A percentile compares a stretch with the other conserved stretches of the same genome.
Evolutionary conservation across 148 eudicot genomes (phyloP).

Genomic region (Talinum fruticosum): DNA sequence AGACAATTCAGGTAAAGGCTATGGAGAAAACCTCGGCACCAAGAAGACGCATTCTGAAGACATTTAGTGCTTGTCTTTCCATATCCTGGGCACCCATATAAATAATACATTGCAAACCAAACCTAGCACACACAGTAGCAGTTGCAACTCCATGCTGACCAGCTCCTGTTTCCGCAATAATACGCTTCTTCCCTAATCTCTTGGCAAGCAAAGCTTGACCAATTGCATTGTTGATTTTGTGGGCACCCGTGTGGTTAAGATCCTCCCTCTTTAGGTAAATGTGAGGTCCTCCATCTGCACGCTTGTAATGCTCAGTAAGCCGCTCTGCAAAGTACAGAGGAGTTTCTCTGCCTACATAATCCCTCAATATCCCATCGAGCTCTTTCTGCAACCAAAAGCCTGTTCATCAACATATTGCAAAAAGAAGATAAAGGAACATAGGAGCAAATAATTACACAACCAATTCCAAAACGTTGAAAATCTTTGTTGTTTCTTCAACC

Average conservation of each 20-base stretch:
- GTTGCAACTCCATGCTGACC: conserved; percentile 99
- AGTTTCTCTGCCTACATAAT: conserved; percentile 92
- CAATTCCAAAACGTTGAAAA: background rate
- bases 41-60: conserved; percentile 94
- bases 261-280: conserved; percentile 94
- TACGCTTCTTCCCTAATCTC: conserved; percentile 80
- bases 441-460: background rate
- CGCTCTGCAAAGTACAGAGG: conserved; percentile 95
- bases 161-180: conserved; percentile 98
- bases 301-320: conserved; percentile 83
- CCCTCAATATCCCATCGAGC: conserved; percentile 67
- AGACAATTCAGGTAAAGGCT: background rate
- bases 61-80: conserved; percentile 91
- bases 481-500: background rate
- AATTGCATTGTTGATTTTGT: conserved; percentile 91
- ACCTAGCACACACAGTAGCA: conserved; percentile 94
- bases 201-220: conserved; percentile 98
- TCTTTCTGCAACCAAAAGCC: conserved; percentile 54
- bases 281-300: conserved; percentile 83
- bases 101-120: conserved; percentile 79
- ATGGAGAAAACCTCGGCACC: conserved; percentile 85
- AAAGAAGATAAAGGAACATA: background rate
- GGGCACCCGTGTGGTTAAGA: conserved; percentile 89
- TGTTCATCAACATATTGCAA: background rate
- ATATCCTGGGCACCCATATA: conserved; percentile 99